Base-by-base conservation (phyloP, 441 rosid species). In the Jatropha multifida region DNA sequence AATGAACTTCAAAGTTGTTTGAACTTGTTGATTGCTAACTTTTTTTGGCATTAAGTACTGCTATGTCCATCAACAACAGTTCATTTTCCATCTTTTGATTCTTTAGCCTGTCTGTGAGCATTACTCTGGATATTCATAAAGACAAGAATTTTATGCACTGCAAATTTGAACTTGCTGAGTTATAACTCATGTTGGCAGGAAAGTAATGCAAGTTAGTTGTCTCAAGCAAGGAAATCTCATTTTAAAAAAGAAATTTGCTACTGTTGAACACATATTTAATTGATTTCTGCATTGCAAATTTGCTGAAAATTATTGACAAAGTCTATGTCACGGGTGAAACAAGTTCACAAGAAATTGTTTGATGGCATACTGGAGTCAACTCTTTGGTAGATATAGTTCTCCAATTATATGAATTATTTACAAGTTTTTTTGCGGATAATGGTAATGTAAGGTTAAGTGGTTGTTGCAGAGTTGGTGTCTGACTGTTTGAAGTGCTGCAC, bases 401-500 rank as follows among this genome's bases (percentile, higher is more conserved):
- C 41, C 23, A 20, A 40, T 11, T 13, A 2, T 48, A 14, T 58
- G 54, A 52, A 2, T 37, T 69, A 3, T 44, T 59, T 41, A 11
- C 32, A 38, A 49, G 18, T n/a, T 4, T 65, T 37, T 6, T 65
- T 27, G 15, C 26, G 46, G 37, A 58, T 23, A 42, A 23, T 11
- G 27, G 44, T 55, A 32, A 49, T 48, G 64, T 83, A 55, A 79
- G 40, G 23, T 67, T 38, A 68, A 63, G 49, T 65, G 82, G 76
- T 83, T 78, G 76, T 71, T 83, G 87, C 94, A 95, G 97, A 92
- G 80, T 82, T 95, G 82, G 87, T 95, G 61, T 90, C 97, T 77
- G 98, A 95, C 80, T 95, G 99, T 87, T 78, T 90, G 84, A 93
- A 92, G 69, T 93, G 99, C 78, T 95, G 98, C 83, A 87, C 96